Percentiles rank a stretch among this genome's conserved stretches.
Evolutionary conservation across 805 yeast species (phyloP).

Genomic region (Candida parachauliodes): DNA sequence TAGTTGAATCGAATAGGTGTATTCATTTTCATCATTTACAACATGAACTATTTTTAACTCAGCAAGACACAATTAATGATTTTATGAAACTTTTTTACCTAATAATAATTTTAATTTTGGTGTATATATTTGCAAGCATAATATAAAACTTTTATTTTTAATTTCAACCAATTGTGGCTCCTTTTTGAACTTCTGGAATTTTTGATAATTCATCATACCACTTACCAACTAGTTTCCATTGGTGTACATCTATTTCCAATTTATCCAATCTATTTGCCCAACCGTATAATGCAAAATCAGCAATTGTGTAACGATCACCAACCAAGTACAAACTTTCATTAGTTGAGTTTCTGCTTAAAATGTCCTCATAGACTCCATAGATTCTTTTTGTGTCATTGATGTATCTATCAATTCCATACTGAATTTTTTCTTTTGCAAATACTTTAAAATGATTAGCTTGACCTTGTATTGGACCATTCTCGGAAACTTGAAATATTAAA

Average conservation of each 20-base stretch:
- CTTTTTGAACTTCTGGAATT: slow-evolving; percentile 32
- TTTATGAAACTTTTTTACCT: background rate
- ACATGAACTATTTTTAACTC: background rate
- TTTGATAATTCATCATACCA: slow-evolving; percentile 37
- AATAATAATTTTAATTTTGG: background rate
- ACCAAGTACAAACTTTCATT: slow-evolving; percentile 48
- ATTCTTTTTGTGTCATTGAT: slow-evolving; percentile 49
- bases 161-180: slow-evolving; percentile 12
- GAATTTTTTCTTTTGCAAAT: slow-evolving; percentile 48
- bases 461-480: slow-evolving; percentile 56
- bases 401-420: slow-evolving; percentile 53
- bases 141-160: background rate
- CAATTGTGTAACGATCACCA: slow-evolving; percentile 56
- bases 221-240: slow-evolving; percentile 37
- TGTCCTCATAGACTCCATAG: slow-evolving; percentile 50
- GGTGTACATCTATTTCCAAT: slow-evolving; percentile 27
- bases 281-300: slow-evolving; percentile 50
- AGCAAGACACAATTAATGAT: background rate
- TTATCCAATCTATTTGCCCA: slow-evolving; percentile 32
- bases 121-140: background rate
- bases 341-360: slow-evolving; percentile 42
- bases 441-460: slow-evolving; percentile 49
- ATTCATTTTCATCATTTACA: background rate
- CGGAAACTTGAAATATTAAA: slow-evolving; percentile 53
- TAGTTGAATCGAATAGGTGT: background rate